These are phyloP conservation scores for Pouteria campechiana DNA, from an alignment of 179 eudicot genomes.

Conservation along the genomic window DNA sequence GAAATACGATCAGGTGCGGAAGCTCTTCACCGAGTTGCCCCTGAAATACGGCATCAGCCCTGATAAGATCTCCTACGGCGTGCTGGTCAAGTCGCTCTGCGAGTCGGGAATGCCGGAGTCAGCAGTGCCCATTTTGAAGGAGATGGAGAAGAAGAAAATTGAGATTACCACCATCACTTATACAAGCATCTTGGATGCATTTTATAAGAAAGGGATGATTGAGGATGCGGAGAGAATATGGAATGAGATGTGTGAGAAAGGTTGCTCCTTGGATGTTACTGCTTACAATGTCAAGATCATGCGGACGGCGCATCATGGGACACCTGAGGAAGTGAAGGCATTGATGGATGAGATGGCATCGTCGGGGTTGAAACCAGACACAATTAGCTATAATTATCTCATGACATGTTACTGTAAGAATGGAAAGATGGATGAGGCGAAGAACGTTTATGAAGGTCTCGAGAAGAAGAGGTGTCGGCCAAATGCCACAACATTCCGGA, in stretches of 20 bases:
- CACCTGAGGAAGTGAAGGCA: conserved; percentile 39
- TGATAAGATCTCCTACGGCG: conserved; percentile 51
- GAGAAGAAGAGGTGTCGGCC: conserved; percentile 36
- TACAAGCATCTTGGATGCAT: conserved; percentile 39
- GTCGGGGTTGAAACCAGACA: conserved; percentile 48
- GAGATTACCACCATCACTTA: conserved; percentile 40
- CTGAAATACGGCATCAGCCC: conserved; percentile 32
- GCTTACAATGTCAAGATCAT: conserved; percentile 58
- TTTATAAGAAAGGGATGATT: conserved; percentile 40
- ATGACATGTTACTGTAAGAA: conserved; percentile 53
- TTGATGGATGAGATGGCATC: conserved; percentile 61
- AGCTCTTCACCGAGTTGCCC: conserved; percentile 68
- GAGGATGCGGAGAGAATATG: conserved; percentile 51
- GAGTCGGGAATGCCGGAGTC: conserved; percentile 38
- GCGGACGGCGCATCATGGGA: conserved; percentile 29
- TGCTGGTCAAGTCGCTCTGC: conserved; percentile 51
- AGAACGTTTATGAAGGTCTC: conserved; percentile 39
- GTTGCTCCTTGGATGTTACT: conserved; percentile 39
- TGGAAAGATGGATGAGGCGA: conserved; percentile 62
- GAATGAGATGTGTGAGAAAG: conserved; percentile 60
- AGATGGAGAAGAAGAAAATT: conserved; percentile 52
- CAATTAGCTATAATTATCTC: conserved; percentile 58
- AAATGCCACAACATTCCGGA: conserved; percentile 62
- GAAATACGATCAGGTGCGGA: conserved; percentile 31
- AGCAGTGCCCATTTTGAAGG: conserved; percentile 32